Evolutionary conservation across 495 filamentous ascomycete genomes (phyloP).

Genomic region (Tuber aestivum): DNA sequence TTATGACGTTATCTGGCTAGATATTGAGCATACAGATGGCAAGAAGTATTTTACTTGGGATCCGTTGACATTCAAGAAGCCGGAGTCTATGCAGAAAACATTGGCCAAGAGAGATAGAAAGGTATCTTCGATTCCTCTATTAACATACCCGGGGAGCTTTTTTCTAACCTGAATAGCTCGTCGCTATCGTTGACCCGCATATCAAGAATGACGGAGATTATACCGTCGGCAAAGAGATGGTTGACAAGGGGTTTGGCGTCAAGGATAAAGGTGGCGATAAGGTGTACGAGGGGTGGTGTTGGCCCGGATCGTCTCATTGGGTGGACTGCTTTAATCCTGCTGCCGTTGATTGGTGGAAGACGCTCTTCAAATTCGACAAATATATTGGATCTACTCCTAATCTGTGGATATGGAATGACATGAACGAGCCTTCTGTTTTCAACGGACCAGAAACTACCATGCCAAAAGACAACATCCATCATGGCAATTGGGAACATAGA

Average conservation of each 20-base stretch:
- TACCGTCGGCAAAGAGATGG: conserved; percentile 68
- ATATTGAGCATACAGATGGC: conserved; percentile 91
- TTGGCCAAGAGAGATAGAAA: conserved; percentile 77
- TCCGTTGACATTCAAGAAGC: conserved; percentile 73
- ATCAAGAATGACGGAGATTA: conserved; percentile 88
- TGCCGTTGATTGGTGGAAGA: conserved; percentile 79
- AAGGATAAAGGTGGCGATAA: conserved; percentile 78
- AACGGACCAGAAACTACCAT: conserved; percentile 96
- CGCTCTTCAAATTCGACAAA: conserved; percentile 74
- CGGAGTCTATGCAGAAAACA: conserved; percentile 78
- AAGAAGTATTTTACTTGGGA: conserved; percentile 99
- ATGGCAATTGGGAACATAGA: conserved; percentile 90
- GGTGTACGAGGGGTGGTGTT: conserved; percentile 93
- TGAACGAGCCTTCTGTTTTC: conserved; percentile 99
- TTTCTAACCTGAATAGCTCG: conserved; percentile 50
- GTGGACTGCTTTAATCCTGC: conserved; percentile 88
- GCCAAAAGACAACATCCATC: conserved; percentile 94
- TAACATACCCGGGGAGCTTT: not conserved
- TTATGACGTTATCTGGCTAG: conserved; percentile 98
- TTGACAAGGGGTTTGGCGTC: conserved; percentile 71
- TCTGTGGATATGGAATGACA: conserved; percentile 96
- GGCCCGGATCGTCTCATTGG: conserved; percentile 95
- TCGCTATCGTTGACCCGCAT: conserved; percentile 92
- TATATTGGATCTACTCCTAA: conserved; percentile 80
- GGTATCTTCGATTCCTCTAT: conserved; percentile 12